Conservation (phyloP, 2,329 filamentous ascomycete genomes). For the Colletotrichum acutatum region DNA sequence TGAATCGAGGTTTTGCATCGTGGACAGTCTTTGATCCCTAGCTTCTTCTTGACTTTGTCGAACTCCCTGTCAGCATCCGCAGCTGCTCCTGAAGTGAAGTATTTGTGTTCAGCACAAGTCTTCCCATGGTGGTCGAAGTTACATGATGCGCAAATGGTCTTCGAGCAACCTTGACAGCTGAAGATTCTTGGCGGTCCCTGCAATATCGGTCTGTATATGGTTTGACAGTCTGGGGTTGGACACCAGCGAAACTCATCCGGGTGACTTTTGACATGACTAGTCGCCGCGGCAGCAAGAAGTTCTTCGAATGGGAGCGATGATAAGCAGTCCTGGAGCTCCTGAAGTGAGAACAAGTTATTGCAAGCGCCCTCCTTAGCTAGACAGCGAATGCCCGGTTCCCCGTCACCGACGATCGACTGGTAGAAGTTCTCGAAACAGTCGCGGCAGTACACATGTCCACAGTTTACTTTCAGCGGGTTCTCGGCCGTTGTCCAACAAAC, state of each 20-base stretch:
- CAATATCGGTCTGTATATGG: conserved; percentile 49
- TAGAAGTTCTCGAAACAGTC: conserved; percentile 53
- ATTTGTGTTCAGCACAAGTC: conserved; percentile 48
- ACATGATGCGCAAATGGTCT: conserved; percentile 48
- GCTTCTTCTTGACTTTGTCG: conserved; percentile 44
- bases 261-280: conserved; percentile 45
- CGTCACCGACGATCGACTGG: conserved; percentile 3
- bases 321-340: conserved; percentile 43
- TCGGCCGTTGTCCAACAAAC: conserved; percentile 51
- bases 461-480: conserved; percentile 47
- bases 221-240: conserved; percentile 54
- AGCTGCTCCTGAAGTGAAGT: conserved; percentile 39
- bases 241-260: conserved; percentile 50
- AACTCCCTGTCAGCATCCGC: conserved; percentile 42
- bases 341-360: conserved; percentile 39
- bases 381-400: conserved; percentile 39
- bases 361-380: conserved; percentile 42
- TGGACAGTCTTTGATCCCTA: conserved; percentile 54
- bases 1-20: conserved; percentile 52
- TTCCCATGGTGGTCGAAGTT: conserved; percentile 45
- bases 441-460: conserved; percentile 54
- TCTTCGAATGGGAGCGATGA: conserved; percentile 47
- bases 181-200: conserved; percentile 24
- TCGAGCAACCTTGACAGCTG: conserved; percentile 51
- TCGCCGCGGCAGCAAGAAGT: conserved; percentile 50